Conservation (phyloP, 2,329 filamentous ascomycete genomes). For the Sarocladium brachiariae region DNA sequence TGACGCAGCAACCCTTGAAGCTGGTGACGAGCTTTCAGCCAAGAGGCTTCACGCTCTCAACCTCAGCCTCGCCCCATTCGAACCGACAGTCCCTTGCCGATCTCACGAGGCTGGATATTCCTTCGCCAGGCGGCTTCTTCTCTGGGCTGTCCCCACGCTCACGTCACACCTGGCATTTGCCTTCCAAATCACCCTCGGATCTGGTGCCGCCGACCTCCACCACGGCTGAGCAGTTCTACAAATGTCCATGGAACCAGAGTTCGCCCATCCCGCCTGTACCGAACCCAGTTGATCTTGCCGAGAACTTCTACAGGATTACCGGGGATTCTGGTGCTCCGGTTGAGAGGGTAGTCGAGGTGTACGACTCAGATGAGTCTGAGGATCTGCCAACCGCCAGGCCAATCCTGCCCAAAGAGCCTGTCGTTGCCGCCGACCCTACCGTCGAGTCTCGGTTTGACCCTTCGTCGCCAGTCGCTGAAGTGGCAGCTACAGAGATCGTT, state of each 20-base stretch:
- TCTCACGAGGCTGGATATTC: conserved; percentile 77
- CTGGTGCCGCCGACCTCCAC: conserved; percentile 69
- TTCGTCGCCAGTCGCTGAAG: conserved; percentile 41
- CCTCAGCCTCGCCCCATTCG: conserved; percentile 22
- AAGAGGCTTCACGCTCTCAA: conserved; percentile 15
- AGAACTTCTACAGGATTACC: conserved; percentile 31
- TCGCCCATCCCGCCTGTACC: conserved; percentile 29
- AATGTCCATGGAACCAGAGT: conserved; percentile 63
- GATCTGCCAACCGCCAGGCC: conserved; percentile 64
- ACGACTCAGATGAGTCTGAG: conserved; percentile 41
- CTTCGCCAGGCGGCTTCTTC: conserved; percentile 89
- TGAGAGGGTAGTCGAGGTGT: conserved; percentile 61
- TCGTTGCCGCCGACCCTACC: conserved; percentile 23
- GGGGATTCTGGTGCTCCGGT: conserved; percentile 41
- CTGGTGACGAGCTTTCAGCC: conserved; percentile 37
- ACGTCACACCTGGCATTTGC: conserved; percentile 74
- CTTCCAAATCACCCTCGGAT: conserved; percentile 45
- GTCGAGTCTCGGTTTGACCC: conserved; percentile 18
- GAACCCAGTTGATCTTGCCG: conserved; percentile 27
- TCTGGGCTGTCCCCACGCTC: conserved; percentile 70
- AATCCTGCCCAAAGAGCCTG: conserved; percentile 24
- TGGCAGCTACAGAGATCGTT: conserved; percentile 57
- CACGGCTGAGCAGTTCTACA: conserved; percentile 89
- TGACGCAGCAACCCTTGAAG: conserved; percentile 44
- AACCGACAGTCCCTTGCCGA: conserved; percentile 56